Conservation (phyloP, 768 basidiomycete species). For the Kwoniella mangroviensis region DNA sequence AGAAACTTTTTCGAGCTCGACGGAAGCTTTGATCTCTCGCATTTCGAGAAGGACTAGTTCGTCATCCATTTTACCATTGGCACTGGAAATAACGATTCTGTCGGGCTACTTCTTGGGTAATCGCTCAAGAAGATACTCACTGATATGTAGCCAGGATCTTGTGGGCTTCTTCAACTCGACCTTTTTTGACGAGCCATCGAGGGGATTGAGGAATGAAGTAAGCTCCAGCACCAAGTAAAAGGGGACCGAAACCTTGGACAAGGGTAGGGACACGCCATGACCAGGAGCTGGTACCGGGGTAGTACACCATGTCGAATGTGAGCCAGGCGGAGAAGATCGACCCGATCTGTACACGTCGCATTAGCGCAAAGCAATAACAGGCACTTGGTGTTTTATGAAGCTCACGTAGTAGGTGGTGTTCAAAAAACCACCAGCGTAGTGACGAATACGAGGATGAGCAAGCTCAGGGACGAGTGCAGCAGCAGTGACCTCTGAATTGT, state of each 20-base stretch:
- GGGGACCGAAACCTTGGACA: constrained; percentile 34
- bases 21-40: constrained; percentile 40
- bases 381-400: neutral
- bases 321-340: constrained; percentile 38
- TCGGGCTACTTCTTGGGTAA: neutral
- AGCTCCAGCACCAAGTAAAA: constrained; percentile 30
- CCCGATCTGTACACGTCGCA: constrained; percentile 16
- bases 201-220: constrained; percentile 37
- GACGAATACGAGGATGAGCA: constrained; percentile 62
- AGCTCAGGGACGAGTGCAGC: constrained; percentile 82
- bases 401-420: constrained; percentile 63
- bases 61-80: constrained; percentile 50
- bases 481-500: constrained; percentile 20
- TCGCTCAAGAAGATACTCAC: constrained; percentile 4
- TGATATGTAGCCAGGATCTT: constrained; percentile 51
- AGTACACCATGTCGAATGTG: constrained; percentile 38
- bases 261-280: constrained; percentile 37
- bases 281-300: constrained; percentile 28
- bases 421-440: constrained; percentile 32
- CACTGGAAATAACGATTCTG: constrained; percentile 10
- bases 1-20: constrained; percentile 37
- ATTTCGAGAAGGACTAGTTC: constrained; percentile 46
- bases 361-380: neutral
- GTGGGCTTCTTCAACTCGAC: constrained; percentile 43
- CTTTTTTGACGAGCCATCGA: constrained; percentile 48